phyloP scores from a whole-genome alignment of 768 basidiomycete genomes.

The Hygrophorus russula region DNA sequence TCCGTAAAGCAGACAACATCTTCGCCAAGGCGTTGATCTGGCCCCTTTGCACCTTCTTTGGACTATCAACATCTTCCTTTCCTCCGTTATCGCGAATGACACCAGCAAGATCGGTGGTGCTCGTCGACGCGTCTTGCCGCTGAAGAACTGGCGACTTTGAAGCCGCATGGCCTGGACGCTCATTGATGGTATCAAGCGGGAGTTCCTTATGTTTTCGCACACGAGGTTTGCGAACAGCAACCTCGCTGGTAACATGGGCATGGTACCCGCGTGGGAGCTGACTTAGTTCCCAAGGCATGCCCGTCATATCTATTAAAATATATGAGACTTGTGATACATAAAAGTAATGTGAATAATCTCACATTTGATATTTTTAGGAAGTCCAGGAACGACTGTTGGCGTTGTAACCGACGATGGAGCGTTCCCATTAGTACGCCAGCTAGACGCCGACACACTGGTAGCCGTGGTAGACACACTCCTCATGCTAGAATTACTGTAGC shows the following conservation, averaged over 20 bases:
- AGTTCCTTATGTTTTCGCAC: slow-evolving; percentile 57
- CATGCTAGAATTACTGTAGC: slow-evolving; percentile 66
- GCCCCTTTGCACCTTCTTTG: slow-evolving; percentile 77
- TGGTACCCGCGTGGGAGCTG: slow-evolving; percentile 59
- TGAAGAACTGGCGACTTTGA: slow-evolving; percentile 36
- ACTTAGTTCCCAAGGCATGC: slow-evolving; percentile 66
- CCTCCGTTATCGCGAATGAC: slow-evolving; percentile 7
- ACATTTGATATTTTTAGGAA: slow-evolving; percentile 79
- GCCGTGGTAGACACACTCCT: slow-evolving; percentile 73
- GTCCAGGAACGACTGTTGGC: slow-evolving; percentile 6
- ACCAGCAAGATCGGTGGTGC: slow-evolving; percentile 53
- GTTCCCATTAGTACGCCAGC: slow-evolving; percentile 50
- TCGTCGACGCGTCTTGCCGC: slow-evolving; percentile 58
- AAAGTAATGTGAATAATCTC: slow-evolving; percentile 19
- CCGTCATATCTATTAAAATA: slow-evolving; percentile 49
- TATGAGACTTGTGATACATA: slow-evolving; percentile 2
- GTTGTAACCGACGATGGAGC: slow-evolving; percentile 18
- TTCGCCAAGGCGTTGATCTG: slow-evolving; percentile 87
- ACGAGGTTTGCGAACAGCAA: slow-evolving; percentile 52
- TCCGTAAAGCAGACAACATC: slow-evolving; percentile 77
- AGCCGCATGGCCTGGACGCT: slow-evolving; percentile 38
- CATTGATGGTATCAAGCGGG: slow-evolving; percentile 65
- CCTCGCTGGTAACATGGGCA: slow-evolving; percentile 49
- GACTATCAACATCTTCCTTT: slow-evolving; percentile 36
- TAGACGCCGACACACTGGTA: slow-evolving; percentile 55